Evolutionary conservation across 2,329 filamentous ascomycete species (phyloP).

Genomic region (Penicillium sp.): DNA sequence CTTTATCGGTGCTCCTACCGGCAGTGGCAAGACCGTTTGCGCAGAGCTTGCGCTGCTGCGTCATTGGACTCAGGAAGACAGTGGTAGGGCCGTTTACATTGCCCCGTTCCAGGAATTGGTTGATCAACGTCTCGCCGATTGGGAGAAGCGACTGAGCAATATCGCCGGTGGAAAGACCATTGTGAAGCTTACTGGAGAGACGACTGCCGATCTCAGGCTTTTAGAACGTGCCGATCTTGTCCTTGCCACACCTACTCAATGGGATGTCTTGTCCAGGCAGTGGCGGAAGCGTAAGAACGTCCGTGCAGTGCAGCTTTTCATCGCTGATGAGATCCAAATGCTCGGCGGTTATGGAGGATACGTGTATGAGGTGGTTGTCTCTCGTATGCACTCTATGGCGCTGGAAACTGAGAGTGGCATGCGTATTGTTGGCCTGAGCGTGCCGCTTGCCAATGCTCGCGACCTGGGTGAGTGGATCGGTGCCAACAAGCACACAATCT

Average conservation of each 20-base stretch:
- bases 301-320: conserved; percentile 78
- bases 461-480: conserved; percentile 98
- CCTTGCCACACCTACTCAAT: conserved; percentile 83
- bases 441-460: conserved; percentile 82
- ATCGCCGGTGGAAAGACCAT: conserved; percentile 78
- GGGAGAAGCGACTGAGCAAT: conserved; percentile 65
- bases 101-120: conserved; percentile 91
- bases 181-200: conserved; percentile 88
- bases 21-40: conserved; percentile 93
- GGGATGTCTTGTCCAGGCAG: conserved; percentile 89
- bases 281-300: conserved; percentile 97
- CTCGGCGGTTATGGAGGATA: conserved; percentile 78
- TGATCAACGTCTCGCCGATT: conserved; percentile 70
- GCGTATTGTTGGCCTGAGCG: conserved; percentile 80
- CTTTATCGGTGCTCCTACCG: conserved; percentile 82
- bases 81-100: conserved; percentile 80
- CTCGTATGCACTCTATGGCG: conserved; percentile 91
- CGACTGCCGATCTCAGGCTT: conserved; percentile 77
- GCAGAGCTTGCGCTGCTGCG: conserved; percentile 86
- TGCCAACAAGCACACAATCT: conserved; percentile 94
- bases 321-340: conserved; percentile 91
- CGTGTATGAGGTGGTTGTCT: conserved; percentile 93
- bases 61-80: conserved; percentile 67
- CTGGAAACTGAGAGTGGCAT: conserved; percentile 75
- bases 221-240: conserved; percentile 81